phyloP scores from a whole-genome alignment of 148 eudicot genomes.

The Drosera capensis region DNA sequence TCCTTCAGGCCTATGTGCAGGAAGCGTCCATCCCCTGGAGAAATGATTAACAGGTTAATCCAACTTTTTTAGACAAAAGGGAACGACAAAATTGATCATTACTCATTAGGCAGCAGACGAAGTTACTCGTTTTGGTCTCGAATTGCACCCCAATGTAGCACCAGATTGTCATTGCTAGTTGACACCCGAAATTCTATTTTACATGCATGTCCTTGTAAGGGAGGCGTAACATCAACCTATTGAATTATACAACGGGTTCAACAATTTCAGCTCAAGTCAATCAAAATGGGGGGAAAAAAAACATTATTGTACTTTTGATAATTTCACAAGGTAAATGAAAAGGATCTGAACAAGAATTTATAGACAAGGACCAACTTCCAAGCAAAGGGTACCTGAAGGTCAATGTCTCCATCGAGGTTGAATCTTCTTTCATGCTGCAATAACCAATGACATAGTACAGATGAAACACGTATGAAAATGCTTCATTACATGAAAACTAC shows the following conservation, averaged over 20 bases:
- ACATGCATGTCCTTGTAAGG: constrained; percentile 34
- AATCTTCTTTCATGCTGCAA: constrained; percentile 58
- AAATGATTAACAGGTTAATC: constrained; percentile 3
- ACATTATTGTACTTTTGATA: background rate
- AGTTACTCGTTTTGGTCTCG: constrained; percentile 44
- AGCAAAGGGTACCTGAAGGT: constrained; percentile 58
- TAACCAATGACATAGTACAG: no score
- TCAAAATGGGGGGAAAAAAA: no score
- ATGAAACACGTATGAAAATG: no score
- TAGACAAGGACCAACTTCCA: background rate
- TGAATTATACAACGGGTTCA: no score
- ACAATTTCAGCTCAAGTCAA: no score
- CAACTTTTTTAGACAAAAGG: background rate
- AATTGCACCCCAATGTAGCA: constrained; percentile 86
- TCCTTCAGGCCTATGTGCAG: constrained; percentile 55
- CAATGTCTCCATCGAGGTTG: constrained; percentile 60
- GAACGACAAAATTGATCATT: background rate
- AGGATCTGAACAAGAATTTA: background rate
- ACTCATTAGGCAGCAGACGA: constrained; percentile 1
- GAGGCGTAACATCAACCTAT: constrained; percentile 58
- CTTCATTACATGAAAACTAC: no score
- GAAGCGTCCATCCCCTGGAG: constrained; percentile 74
- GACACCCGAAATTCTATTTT: constrained; percentile 46
- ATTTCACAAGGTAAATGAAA: background rate
- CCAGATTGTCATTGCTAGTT: constrained; percentile 33